Conservation (phyloP, 257 asterid genomes). For the Fraxinus anomala region DNA sequence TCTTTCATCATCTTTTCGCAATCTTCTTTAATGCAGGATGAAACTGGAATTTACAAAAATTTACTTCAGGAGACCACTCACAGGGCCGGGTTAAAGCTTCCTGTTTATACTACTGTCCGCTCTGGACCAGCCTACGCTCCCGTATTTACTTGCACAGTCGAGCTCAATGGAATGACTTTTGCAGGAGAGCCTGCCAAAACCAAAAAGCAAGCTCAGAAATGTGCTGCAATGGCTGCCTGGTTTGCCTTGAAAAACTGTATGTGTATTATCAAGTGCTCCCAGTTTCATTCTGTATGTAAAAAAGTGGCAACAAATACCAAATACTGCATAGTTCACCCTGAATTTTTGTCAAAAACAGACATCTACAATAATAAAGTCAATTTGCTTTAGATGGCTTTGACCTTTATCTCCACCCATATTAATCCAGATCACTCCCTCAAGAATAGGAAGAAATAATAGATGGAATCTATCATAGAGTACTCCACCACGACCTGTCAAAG, state of each 20-base stretch:
- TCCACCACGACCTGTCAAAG: neutral
- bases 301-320: neutral
- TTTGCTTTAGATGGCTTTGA: neutral
- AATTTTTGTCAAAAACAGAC: neutral
- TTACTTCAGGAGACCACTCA: slow-evolving; percentile 56
- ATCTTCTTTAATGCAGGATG: slow-evolving; percentile 37
- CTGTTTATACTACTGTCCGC: slow-evolving; percentile 43
- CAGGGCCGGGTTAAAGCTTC: slow-evolving; percentile 51
- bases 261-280: neutral
- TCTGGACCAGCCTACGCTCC: slow-evolving; percentile 54
- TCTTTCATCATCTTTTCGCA: neutral
- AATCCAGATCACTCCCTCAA: neutral
- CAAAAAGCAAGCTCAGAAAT: slow-evolving; percentile 57
- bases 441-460: neutral
- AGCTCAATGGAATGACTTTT: slow-evolving; percentile 47
- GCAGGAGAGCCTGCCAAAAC: slow-evolving; percentile 51
- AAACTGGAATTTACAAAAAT: slow-evolving; percentile 59
- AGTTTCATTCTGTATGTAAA: neutral
- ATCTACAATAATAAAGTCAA: slow-evolving; percentile 21
- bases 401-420: neutral
- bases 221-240: slow-evolving; percentile 60
- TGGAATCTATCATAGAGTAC: neutral
- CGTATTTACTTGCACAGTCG: slow-evolving; percentile 51
- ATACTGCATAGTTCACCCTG: neutral
- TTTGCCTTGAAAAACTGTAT: slow-evolving; percentile 36